Percentiles rank a stretch among this genome's conserved stretches.
Conservation (phyloP, 2,329 filamentous ascomycete species). For the Colletotrichum sp. region DNA sequence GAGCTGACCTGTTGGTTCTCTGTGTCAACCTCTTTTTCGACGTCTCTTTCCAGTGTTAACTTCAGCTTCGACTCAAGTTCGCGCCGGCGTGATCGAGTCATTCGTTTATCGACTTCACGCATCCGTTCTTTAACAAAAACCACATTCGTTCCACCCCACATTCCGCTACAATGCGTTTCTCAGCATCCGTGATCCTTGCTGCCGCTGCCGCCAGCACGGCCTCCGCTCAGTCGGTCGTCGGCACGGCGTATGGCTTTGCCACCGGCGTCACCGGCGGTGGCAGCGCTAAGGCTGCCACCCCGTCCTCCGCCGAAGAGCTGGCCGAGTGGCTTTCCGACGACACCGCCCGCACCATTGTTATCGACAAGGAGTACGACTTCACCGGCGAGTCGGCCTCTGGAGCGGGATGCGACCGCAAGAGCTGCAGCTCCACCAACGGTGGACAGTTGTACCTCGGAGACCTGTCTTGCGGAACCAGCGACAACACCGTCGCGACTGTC, state of each 20-base stretch:
- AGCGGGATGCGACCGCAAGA: constrained; percentile 28
- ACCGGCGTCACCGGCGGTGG: constrained; percentile 56
- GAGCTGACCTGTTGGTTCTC: background rate
- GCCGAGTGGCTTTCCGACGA: constrained; percentile 30
- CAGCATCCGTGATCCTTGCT: constrained; percentile 27
- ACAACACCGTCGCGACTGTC: constrained; percentile 28
- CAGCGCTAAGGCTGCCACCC: constrained; percentile 44
- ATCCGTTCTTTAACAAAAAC: background rate
- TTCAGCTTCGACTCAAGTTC: background rate
- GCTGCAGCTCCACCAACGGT: constrained; percentile 24
- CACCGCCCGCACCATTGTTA: constrained; percentile 26
- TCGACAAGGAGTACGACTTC: constrained; percentile 31
- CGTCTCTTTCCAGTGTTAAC: background rate
- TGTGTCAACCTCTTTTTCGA: background rate
- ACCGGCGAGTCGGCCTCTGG: constrained; percentile 27
- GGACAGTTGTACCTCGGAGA: constrained; percentile 25
- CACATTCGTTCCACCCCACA: background rate
- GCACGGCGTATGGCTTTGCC: constrained; percentile 33
- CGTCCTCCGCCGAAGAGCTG: constrained; percentile 51
- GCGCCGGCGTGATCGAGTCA: background rate
- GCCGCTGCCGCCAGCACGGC: constrained; percentile 22
- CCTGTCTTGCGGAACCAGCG: constrained; percentile 3
- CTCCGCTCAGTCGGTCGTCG: constrained; percentile 30
- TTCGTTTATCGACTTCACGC: background rate
- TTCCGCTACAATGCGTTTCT: constrained; percentile 34